phyloP scores from a whole-genome alignment of 805 yeast species.

The Priceomyces carsonii region DNA sequence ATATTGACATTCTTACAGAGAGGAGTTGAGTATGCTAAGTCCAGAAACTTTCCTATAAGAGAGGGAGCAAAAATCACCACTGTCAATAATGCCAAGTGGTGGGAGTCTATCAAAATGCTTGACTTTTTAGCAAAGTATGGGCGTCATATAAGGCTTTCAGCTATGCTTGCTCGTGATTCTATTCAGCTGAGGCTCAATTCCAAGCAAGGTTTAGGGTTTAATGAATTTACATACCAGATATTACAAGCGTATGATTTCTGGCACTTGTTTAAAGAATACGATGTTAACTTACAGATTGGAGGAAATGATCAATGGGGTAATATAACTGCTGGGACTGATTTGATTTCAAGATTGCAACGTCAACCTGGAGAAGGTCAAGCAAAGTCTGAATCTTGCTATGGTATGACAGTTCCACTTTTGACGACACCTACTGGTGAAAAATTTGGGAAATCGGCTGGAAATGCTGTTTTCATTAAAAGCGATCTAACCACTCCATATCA shows the following conservation, averaged over 20 bases:
- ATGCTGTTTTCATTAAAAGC: conserved; percentile 85
- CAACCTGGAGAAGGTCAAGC: conserved; percentile 9
- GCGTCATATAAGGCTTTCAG: conserved; percentile 71
- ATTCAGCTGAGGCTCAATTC: conserved; percentile 71
- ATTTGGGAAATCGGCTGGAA: conserved; percentile 96
- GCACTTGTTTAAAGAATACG: conserved; percentile 61
- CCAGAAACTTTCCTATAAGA: conserved; percentile 40
- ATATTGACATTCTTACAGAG: conserved; percentile 57
- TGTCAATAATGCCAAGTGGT: conserved; percentile 80
- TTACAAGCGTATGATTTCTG: conserved; percentile 93
- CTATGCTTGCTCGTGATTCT: conserved; percentile 89
- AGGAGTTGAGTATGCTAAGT: conserved; percentile 63
- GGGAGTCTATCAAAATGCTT: conserved; percentile 74
- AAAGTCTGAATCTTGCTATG: conserved; percentile 48
- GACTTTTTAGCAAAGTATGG: conserved; percentile 81
- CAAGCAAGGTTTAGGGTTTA: conserved; percentile 82
- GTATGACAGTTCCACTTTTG: conserved; percentile 85
- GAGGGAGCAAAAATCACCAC: conserved; percentile 41
- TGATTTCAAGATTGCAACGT: conserved; percentile 61
- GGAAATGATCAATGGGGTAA: conserved; percentile 99
- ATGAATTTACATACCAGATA: conserved; percentile 91
- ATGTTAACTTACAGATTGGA: conserved; percentile 80
- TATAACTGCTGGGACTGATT: conserved; percentile 92
- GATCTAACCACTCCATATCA: conserved; percentile 77
- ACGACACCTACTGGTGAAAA: conserved; percentile 89